Base-by-base conservation (phyloP, 768 basidiomycete genomes). In the Termitomyces sp. region DNA sequence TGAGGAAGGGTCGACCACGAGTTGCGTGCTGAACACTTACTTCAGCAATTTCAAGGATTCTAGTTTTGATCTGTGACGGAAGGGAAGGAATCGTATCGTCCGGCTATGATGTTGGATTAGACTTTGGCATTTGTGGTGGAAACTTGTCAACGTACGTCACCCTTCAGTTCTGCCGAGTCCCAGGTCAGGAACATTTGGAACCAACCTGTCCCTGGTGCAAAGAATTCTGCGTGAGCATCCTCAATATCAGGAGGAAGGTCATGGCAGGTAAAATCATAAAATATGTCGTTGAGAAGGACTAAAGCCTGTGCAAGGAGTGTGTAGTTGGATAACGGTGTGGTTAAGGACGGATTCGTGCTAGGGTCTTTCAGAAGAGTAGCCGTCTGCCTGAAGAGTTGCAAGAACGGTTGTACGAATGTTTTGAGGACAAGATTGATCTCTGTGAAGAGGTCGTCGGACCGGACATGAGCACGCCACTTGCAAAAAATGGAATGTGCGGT, bases 401-500 rank as follows among this genome's bases (percentile, higher is more conserved):
- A 82, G 77, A 94, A 98, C 0, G 93, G 90, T 1, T 75, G 70
- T 74, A 90, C 86, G 76, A 98, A 97, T 67, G 86, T 87, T 43
- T 75, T 77, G 40, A 98, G 81, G 56, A 97, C 95, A 57, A 91
- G 79, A 72, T 96, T 97, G 79, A 99, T 98, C 67, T 89, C 91
- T 4, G 86, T 80, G 77, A 87, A 98, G 49, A 99, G 85, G 43
- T 81, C 72, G 72, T 99, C 89, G 13, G 91, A 89, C 59, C 94
- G 86, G 63, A 94, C 90, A 66, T 89, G 90, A 1, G 93, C 86
- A 47, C 96, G 85, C 96, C 96, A 99, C 50, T 88, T 89, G 46
- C 79, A 83, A 76, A 98, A 98, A 67, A 99, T 98, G 41, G 93
- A 95, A 71, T 98, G 97, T 0, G 95, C 95, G 0, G 95, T 95